Evolutionary conservation across 345 rosid genomes (phyloP).

Genomic region (Raphanus raphanistrum): DNA sequence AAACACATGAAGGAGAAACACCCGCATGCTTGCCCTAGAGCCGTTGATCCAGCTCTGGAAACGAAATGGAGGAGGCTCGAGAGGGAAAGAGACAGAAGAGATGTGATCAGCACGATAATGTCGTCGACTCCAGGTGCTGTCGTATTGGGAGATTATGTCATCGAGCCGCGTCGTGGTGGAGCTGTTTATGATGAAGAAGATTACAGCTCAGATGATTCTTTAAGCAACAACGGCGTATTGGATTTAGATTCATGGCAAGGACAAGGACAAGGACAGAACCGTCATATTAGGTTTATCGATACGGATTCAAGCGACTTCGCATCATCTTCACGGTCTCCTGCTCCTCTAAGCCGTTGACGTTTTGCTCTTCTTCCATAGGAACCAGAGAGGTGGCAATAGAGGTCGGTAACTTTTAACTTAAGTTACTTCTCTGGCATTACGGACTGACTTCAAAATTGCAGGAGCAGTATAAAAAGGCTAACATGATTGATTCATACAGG

Average conservation of each 20-base stretch:
- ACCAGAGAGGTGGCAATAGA: conserved; percentile 49
- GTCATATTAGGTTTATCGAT: conserved; percentile 44
- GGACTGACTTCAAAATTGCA: conserved; percentile 31
- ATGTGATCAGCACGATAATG: conserved; percentile 73
- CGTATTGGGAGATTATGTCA: conserved; percentile 86
- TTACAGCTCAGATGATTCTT: conserved; percentile 61
- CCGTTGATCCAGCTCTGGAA: conserved; percentile 70
- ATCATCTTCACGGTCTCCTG: conserved; percentile 37
- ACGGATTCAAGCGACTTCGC: conserved; percentile 47
- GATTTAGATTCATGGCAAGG: conserved; percentile 48
- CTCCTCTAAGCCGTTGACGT: conserved; percentile 42
- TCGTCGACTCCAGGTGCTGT: conserved; percentile 79
- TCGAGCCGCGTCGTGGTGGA: conserved; percentile 56
- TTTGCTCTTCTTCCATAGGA: conserved; percentile 47
- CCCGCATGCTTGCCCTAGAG: conserved; percentile 73
- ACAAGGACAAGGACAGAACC: conserved; percentile 40
- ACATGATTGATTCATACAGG: conserved; percentile 35
- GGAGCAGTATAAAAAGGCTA: conserved; percentile 24
- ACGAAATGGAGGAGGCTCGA: conserved; percentile 80
- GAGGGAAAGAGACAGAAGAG: conserved; percentile 61
- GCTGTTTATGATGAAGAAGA: conserved; percentile 47
- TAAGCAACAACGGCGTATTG: conserved; percentile 41
- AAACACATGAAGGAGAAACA: conserved; percentile 78
- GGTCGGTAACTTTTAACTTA: conserved; percentile 34
- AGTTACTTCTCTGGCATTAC: conserved; percentile 3